Evolutionary conservation across 495 filamentous ascomycete species (phyloP).

Genomic region (Pyrenula massariospora): DNA sequence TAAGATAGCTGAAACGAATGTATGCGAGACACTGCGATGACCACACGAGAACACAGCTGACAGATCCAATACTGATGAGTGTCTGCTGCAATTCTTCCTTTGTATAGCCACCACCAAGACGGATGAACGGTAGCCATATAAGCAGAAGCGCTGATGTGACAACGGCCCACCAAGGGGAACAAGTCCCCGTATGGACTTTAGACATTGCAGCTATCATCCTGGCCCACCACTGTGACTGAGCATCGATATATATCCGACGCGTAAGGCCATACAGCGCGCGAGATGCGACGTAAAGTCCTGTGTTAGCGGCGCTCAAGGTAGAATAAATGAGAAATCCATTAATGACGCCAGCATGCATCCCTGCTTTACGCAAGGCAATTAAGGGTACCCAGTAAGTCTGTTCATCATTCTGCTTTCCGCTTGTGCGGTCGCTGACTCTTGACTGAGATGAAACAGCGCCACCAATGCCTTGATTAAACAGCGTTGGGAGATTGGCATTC

Average conservation of each 20-base stretch:
- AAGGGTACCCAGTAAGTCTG: neutral
- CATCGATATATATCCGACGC: slow-evolving; percentile 15
- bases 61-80: slow-evolving; percentile 23
- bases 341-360: slow-evolving; percentile 15
- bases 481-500: slow-evolving; percentile 21
- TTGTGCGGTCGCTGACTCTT: slow-evolving; percentile 2
- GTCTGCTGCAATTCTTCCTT: slow-evolving; percentile 20
- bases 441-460: neutral
- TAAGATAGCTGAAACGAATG: slow-evolving; percentile 24
- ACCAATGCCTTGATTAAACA: neutral
- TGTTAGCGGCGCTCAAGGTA: slow-evolving; percentile 26
- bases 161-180: slow-evolving; percentile 24
- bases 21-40: slow-evolving; percentile 30
- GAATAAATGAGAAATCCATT: slow-evolving; percentile 30
- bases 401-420: slow-evolving; percentile 9
- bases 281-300: slow-evolving; percentile 34
- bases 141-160: slow-evolving; percentile 24
- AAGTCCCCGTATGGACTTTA: slow-evolving; percentile 1
- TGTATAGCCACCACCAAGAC: slow-evolving; percentile 9
- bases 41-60: slow-evolving; percentile 31
- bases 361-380: neutral
- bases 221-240: slow-evolving; percentile 20
- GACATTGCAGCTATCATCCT: slow-evolving; percentile 17
- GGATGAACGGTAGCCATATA: slow-evolving; percentile 33
- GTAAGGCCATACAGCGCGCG: slow-evolving; percentile 32